Evolutionary conservation across 2,329 filamentous ascomycete species (phyloP), one percentile per base, ranked within the genome.

Genomic region (Pseudohalonectria lignicola): DNA sequence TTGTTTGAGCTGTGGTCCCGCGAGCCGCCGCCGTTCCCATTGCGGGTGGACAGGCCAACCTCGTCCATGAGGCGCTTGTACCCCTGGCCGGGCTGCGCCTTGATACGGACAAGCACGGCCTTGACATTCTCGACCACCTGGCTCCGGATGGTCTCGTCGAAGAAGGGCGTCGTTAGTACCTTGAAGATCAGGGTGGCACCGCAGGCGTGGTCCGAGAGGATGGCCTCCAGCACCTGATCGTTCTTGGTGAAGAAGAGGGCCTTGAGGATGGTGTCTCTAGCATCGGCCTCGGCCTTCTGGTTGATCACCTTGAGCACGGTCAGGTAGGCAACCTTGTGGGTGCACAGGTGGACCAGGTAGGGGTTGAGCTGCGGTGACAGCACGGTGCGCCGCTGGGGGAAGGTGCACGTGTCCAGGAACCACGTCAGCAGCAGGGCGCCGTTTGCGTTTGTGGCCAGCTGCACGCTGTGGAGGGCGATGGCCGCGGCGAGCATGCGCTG

Each of bases 61-160:
- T 98, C 92, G 52, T 98, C 92, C 92, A 98, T 98, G 43, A 98
- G 66, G 38, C 92, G 82, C 71, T 96, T 98, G 67, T 98, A 98
- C 37, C 92, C 92, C 62, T 96, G 92, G 44, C 81, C 83, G 13
- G 92, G 86, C 52, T 94, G 86, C 5, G 87, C 90, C 65, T 95
- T 95, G 60, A 96, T 81, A 51, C 83, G 82, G 25, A 90, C 63
- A 25, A 98, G 71, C 29, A 96, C 87, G 50, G 79, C 86, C 53
- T 90, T 86, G 37, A 98, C 86, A 41, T 87, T 95, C 52, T 94
- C 86, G 5, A 94, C 77, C 17, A 95, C 87, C 51, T 95, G 85
- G 33, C 73, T 68, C 34, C 92, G 82, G 55, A 95, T 88, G 37
- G 69, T 79, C 56, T 98, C 92, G 47, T 98, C 92, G 46, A 96